phyloP scores from a whole-genome alignment of 768 basidiomycete genomes.

The Chalciporus pseudorubinellus region DNA sequence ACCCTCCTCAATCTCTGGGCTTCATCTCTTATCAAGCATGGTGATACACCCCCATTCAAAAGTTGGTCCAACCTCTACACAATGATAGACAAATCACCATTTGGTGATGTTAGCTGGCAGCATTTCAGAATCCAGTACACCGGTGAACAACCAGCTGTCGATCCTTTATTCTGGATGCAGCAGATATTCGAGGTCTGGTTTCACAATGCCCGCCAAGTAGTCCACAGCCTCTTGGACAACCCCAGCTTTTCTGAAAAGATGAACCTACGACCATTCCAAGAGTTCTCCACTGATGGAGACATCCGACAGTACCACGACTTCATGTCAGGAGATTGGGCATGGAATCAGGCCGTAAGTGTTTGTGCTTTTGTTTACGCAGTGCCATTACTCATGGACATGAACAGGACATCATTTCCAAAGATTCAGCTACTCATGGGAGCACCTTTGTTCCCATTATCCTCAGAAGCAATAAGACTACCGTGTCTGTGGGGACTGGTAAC shows the following conservation, averaged over 20 bases:
- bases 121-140: too few relatives aligned
- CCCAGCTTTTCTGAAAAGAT: slow-evolving; percentile 26
- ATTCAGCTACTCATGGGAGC: too few relatives aligned
- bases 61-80: slow-evolving; percentile 20
- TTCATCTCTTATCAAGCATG: slow-evolving; percentile 8
- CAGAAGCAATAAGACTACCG: neutral
- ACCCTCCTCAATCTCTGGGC: slow-evolving; percentile 22
- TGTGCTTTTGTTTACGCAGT: too few relatives aligned
- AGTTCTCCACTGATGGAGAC: too few relatives aligned
- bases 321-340: too few relatives aligned
- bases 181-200: slow-evolving; percentile 30
- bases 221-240: slow-evolving; percentile 22
- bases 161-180: too few relatives aligned
- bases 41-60: slow-evolving; percentile 22
- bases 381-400: too few relatives aligned
- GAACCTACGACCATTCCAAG: slow-evolving; percentile 13
- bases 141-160: slow-evolving; percentile 9
- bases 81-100: slow-evolving; percentile 24
- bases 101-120: slow-evolving; percentile 32
- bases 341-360: too few relatives aligned
- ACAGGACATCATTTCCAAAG: too few relatives aligned
- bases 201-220: slow-evolving; percentile 14
- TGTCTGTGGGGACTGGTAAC: neutral
- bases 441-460: neutral
- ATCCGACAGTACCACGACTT: slow-evolving; percentile 7